A percentile compares a stretch with the other conserved stretches of the same genome.
Conservation (phyloP, 23 red algal genomes). For the Pyropia yezoensis region DNA sequence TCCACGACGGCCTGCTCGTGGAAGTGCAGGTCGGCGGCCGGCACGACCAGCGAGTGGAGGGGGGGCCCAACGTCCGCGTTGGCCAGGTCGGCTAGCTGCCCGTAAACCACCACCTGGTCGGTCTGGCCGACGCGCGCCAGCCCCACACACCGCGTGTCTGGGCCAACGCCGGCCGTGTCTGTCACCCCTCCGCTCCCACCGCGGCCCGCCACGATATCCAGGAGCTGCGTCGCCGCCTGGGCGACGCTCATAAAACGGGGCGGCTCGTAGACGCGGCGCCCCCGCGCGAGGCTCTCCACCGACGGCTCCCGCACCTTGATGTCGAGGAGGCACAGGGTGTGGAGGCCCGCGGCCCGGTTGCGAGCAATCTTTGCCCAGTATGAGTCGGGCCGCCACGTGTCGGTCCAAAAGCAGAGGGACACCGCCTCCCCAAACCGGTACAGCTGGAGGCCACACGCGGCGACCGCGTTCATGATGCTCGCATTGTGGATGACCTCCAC, state of each 20-base stretch:
- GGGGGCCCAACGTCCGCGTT: slow-evolving; percentile 61
- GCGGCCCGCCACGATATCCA: slow-evolving; percentile 36
- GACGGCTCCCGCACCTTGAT: slow-evolving; percentile 92
- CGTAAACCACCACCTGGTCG: slow-evolving; percentile 57
- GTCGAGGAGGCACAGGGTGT: slow-evolving; percentile 90
- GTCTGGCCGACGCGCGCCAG: slow-evolving; percentile 69
- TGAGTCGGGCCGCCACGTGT: slow-evolving; percentile 61
- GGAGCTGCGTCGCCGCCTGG: slow-evolving; percentile 74
- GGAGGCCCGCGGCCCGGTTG: slow-evolving; percentile 62
- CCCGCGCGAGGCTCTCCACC: slow-evolving; percentile 79
- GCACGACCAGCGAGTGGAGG: slow-evolving; percentile 94
- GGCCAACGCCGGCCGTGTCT: slow-evolving; percentile 20
- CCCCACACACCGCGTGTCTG: slow-evolving; percentile 38
- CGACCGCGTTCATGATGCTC: slow-evolving; percentile 85
- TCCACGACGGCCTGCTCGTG: slow-evolving; percentile 57
- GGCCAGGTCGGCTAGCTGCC: slow-evolving; percentile 29
- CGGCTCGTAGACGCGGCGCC: slow-evolving; percentile 75
- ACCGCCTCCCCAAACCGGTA: slow-evolving; percentile 87
- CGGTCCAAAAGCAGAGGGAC: slow-evolving; percentile 76
- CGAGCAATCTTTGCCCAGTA: slow-evolving; percentile 68
- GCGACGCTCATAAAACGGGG: slow-evolving; percentile 82
- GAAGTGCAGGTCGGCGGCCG: slow-evolving; percentile 49
- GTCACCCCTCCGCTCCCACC: slow-evolving; percentile 7
- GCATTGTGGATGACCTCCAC: slow-evolving; percentile 80
- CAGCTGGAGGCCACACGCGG: slow-evolving; percentile 85